These are phyloP conservation scores for Cyclostephanos tholiformis DNA, from an alignment of 108 stramenopile species.

Conservation along the genomic window DNA sequence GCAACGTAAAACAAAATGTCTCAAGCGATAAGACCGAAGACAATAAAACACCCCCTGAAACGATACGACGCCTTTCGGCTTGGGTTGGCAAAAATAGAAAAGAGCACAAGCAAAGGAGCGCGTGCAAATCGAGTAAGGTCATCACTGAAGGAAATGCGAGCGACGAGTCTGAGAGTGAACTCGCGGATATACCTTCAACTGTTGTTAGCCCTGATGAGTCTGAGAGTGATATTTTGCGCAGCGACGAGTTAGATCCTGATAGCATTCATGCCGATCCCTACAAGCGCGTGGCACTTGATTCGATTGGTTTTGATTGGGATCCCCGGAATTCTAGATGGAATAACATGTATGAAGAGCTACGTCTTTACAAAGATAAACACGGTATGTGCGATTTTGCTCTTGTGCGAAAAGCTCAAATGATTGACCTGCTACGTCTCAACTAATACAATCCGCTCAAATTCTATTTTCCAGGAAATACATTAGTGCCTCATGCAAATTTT, in stretches of 20 bases:
- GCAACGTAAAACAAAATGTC: conserved; percentile 43
- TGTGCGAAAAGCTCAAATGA: too few species aligned
- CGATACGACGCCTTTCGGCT: conserved; percentile 25
- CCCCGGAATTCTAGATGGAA: conserved; percentile 53
- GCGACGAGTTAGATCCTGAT: conserved; percentile 35
- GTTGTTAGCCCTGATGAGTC: conserved; percentile 8
- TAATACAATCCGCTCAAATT: conserved; percentile 21
- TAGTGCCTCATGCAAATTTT: conserved; percentile 48
- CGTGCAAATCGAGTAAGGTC: not conserved
- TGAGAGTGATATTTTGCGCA: not conserved
- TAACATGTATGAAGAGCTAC: conserved; percentile 43
- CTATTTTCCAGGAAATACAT: conserved; percentile 24
- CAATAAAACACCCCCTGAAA: conserved; percentile 31
- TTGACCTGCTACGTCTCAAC: conserved; percentile 21
- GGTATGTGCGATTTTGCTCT: conserved; percentile 17
- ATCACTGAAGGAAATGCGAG: not conserved
- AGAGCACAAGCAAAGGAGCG: conserved; percentile 25
- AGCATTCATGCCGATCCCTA: conserved; percentile 47
- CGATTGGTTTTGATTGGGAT: conserved; percentile 49
- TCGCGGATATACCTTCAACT: not conserved
- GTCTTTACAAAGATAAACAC: conserved; percentile 41
- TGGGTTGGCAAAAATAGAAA: conserved; percentile 45
- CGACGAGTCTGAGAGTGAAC: conserved; percentile 1
- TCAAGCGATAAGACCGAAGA: conserved; percentile 18
- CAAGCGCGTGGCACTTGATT: conserved; percentile 46